Base-by-base conservation (phyloP, 2,329 filamentous ascomycete genomes). In the Talaromyces funiculosus region DNA sequence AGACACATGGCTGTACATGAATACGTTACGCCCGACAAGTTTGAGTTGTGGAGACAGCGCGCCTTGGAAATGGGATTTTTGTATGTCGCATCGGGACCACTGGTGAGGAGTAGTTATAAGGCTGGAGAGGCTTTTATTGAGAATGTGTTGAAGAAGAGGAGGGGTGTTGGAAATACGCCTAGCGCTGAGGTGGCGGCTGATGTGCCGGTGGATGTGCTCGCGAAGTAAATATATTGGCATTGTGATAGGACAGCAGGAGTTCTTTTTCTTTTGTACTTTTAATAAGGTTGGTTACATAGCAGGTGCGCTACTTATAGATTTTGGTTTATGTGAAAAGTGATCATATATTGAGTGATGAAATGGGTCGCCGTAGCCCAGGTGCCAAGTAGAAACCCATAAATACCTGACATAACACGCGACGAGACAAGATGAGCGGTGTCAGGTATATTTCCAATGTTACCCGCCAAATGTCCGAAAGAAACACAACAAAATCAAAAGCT, bases 111-210 rank as follows among this genome's bases (percentile, higher is more conserved):
- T 67, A 95, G 90, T 51, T 99, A 99, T 80, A 99, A 99, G 81
- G 94, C 94, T 2, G 94, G 94, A 38, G 94, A 99, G 80, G 91
- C 92, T 1, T 99, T 99, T 73, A 99, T 99, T 67, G 94, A 99
- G 82, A 99, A 99, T 69, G 93, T 99, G 20, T 79, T 99, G 62
- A 90, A 90, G 77, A 96, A 96, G 84, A 82, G 91, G 62, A 71
- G 68, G 66, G 20, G 64, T 66, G 31, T 64, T 68, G 3, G 66
- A 62, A 38, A 38, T 42, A 53, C 47, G 4, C 38, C 53, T 16
- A 49, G 35, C 49, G 53, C 60, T 22, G 35, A 67, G 24, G 67
- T 68, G 24, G 67, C 70, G 10, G 65, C 70, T 61, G 49, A 60
- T 14, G 24, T 54, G 40, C 24, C 49, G 38, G 29, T 51, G 6